phyloP scores from a whole-genome alignment of 179 eudicot genomes.

The Camellia oleifera region DNA sequence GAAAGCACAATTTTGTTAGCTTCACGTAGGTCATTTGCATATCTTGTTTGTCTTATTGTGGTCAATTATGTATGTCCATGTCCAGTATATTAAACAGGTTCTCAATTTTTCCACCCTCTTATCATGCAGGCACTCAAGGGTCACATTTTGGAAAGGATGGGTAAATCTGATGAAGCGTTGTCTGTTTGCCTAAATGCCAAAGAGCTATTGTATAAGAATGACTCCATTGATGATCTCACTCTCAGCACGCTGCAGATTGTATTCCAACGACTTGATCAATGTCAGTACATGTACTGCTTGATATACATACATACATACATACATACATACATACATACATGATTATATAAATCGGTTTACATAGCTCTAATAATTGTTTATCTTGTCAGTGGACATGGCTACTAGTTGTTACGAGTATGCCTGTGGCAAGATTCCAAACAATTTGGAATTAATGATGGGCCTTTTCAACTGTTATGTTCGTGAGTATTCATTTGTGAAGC shows the following conservation, averaged over 20 bases:
- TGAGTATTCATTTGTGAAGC: slow-evolving; percentile 92
- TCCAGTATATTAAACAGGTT: neutral
- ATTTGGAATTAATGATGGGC: slow-evolving; percentile 90
- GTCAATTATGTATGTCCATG: too few species aligned
- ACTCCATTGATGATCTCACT: slow-evolving; percentile 76
- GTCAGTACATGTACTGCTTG: slow-evolving; percentile 38
- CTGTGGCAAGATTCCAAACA: slow-evolving; percentile 71
- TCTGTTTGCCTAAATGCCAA: slow-evolving; percentile 73
- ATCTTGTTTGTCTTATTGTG: too few species aligned
- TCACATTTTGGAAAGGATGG: slow-evolving; percentile 79
- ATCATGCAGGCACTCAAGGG: slow-evolving; percentile 80
- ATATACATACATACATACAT: neutral
- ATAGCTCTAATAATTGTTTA: slow-evolving; percentile 3
- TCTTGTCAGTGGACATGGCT: slow-evolving; percentile 82
- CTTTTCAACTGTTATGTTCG: slow-evolving; percentile 96
- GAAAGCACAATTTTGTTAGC: neutral
- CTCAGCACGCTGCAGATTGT: slow-evolving; percentile 93
- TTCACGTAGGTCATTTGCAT: too few species aligned
- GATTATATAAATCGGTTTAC: neutral
- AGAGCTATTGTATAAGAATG: slow-evolving; percentile 50
- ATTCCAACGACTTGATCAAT: slow-evolving; percentile 84
- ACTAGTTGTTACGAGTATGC: slow-evolving; percentile 90
- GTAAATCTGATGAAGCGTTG: slow-evolving; percentile 73
- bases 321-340: too few species aligned
- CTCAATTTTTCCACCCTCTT: neutral